Base-by-base conservation (phyloP, 2,329 filamentous ascomycete species). In the Fonsecaea erecta region DNA sequence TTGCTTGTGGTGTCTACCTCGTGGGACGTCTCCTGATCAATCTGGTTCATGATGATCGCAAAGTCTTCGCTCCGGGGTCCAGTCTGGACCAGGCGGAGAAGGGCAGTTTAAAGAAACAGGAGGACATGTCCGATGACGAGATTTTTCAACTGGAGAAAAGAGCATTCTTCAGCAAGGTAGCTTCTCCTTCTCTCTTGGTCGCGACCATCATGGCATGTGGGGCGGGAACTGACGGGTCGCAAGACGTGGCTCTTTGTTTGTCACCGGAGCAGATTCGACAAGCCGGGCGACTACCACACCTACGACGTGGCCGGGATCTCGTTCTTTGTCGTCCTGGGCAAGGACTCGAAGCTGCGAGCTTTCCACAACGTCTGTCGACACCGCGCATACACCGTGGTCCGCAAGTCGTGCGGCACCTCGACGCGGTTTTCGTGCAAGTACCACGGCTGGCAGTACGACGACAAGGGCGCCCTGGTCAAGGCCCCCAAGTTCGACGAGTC, bases 341-440 rank as follows among this genome's bases (percentile, higher is more conserved):
- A 81, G 26, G 76, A 82, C 12, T 80, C 80, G n/a, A 79, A 79
- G 5, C 82, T 87, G 74, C 83, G 85, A 63, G 85, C 81, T 16
- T 88, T 88, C 73, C 86, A 88, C 76, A 88, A 88, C 71, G 79
- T 88, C 37, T 88, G 86, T 75, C 77, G 86, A 1, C 86, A 88
- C 73, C 80, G 86, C 6, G 86, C 86, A 24, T 88, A 84, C 71
- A 84, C 85, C 0, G 81, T 88, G 8, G 84, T 86, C 8, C 80
- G 78, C 3, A 79, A 81, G 51, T 79, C 83, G 2, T 75, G 79
- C 9, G 86, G 86, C 2, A 79, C 79, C 48, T 80, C 80, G 54
- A 80, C 63, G 1, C 58, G 66, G 37, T 80, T 88, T 40, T 79
- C 82, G 0, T 88, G 86, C 78, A 83, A 83, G 64, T 88, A 88